Evolutionary conservation across 805 yeast species (phyloP).

Genomic region (Candida sithepensis): DNA sequence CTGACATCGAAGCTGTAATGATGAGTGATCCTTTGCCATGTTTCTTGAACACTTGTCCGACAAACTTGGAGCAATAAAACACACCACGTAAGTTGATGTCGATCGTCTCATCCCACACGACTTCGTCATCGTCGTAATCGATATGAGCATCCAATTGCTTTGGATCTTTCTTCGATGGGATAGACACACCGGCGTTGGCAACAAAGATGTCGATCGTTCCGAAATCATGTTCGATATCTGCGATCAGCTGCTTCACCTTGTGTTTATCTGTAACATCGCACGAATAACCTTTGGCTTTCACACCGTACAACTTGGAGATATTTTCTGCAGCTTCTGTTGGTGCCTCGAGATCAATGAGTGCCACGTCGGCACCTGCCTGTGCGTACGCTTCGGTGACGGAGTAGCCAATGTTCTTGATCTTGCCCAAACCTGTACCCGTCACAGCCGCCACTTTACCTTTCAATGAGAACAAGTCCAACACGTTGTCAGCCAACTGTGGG

Average conservation of each 20-base stretch:
- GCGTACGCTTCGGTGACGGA: conserved; percentile 37
- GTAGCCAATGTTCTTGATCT: conserved; percentile 26
- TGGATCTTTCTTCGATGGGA: not conserved
- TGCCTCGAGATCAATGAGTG: conserved; percentile 35
- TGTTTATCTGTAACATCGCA: conserved; percentile 29
- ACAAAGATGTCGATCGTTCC: conserved; percentile 29
- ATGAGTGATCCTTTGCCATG: conserved; percentile 47
- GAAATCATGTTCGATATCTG: conserved; percentile 30
- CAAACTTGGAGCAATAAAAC: conserved; percentile 47
- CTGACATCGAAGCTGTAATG: conserved; percentile 55
- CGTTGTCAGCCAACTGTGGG: not conserved
- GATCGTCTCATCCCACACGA: conserved; percentile 43
- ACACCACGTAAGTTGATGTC: conserved; percentile 48
- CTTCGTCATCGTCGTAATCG: conserved; percentile 27
- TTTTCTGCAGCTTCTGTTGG: conserved; percentile 29
- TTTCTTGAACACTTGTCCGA: conserved; percentile 43
- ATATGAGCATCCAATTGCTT: not conserved
- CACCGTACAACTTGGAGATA: conserved; percentile 37
- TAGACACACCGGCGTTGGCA: conserved; percentile 20
- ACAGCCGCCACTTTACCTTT: conserved; percentile 37
- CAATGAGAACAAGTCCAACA: conserved; percentile 33
- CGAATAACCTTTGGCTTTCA: conserved; percentile 8
- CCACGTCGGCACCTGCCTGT: conserved; percentile 39
- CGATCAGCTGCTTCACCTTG: conserved; percentile 27
- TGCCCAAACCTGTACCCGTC: conserved; percentile 37